A percentile compares a stretch with the other conserved stretches of the same genome.
Conservation (phyloP, 441 rosid species). For the Erodium moschatum region DNA sequence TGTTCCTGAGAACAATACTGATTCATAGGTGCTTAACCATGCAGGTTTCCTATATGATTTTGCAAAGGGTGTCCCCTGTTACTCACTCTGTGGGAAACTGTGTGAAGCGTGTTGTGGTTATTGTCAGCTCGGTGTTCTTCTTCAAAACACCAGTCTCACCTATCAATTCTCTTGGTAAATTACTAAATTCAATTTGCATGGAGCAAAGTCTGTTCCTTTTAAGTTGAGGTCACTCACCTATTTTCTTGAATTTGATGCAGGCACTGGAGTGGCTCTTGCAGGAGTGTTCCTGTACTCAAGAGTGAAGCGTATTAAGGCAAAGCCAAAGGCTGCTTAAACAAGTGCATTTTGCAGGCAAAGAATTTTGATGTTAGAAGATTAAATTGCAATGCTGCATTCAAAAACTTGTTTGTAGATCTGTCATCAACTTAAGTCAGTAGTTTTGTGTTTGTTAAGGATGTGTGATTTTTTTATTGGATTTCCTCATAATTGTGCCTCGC, state of each 20-base stretch:
- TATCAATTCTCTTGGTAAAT: slow-evolving; percentile 70
- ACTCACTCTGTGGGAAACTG: slow-evolving; percentile 97
- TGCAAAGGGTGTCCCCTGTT: slow-evolving; percentile 94
- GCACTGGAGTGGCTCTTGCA: slow-evolving; percentile 83
- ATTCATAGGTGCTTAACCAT: slow-evolving; percentile 5
- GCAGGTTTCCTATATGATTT: slow-evolving; percentile 92
- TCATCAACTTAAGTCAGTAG: slow-evolving; percentile 12
- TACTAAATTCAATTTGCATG: neutral
- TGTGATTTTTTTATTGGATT: neutral
- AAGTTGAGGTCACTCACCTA: neutral
- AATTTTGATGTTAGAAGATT: no score
- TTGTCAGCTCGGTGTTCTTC: slow-evolving; percentile 91
- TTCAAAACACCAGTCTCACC: slow-evolving; percentile 74
- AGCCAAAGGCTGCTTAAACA: slow-evolving; percentile 62
- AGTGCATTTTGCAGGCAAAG: no score
- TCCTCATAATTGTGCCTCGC: no score
- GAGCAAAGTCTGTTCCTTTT: neutral
- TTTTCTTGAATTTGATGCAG: slow-evolving; percentile 29
- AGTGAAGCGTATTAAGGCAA: slow-evolving; percentile 83
- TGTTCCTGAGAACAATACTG: neutral
- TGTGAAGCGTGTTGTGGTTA: slow-evolving; percentile 98
- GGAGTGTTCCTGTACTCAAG: slow-evolving; percentile 93
- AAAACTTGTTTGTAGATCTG: slow-evolving; percentile 22
- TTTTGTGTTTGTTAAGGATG: neutral
- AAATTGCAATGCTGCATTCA: no score